Conservation (phyloP, 495 filamentous ascomycete species). For the Aspergillus sclerotiicarbonarius region DNA sequence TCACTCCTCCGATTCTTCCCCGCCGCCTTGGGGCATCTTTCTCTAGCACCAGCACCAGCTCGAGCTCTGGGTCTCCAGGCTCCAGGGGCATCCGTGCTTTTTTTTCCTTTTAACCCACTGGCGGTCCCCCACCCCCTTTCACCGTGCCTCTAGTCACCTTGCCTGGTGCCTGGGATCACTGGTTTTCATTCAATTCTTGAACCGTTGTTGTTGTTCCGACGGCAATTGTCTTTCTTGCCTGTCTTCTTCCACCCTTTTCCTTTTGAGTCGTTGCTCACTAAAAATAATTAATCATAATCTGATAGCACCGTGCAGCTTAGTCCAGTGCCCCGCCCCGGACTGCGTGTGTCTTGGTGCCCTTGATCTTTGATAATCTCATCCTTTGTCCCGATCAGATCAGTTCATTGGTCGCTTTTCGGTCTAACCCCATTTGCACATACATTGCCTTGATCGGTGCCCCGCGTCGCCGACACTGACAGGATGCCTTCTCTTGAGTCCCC, state of each 20-base stretch:
- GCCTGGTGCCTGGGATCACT: background rate
- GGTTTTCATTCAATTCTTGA: background rate
- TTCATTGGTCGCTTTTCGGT: background rate
- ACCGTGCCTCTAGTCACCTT: background rate
- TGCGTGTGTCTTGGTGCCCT: constrained; percentile 4
- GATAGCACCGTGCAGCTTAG: background rate
- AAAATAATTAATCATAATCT: background rate
- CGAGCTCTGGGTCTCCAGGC: background rate
- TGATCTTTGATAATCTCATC: constrained; percentile 5
- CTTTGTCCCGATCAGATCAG: background rate
- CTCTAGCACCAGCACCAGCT: too few relatives aligned
- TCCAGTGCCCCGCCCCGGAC: background rate
- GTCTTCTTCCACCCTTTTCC: constrained; percentile 3
- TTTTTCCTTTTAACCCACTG: background rate
- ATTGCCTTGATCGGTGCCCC: background rate
- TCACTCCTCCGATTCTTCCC: constrained; percentile 8
- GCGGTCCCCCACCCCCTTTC: background rate
- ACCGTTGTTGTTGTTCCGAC: background rate
- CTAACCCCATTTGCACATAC: background rate
- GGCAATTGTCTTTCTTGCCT: constrained; percentile 2
- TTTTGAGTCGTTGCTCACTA: background rate
- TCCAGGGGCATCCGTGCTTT: background rate
- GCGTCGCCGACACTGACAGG: constrained; percentile 5
- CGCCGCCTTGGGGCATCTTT: background rate
- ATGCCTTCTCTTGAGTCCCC: constrained; percentile 39